Conservation (phyloP, 2,329 filamentous ascomycete species). For the Colletotrichum karsti region DNA sequence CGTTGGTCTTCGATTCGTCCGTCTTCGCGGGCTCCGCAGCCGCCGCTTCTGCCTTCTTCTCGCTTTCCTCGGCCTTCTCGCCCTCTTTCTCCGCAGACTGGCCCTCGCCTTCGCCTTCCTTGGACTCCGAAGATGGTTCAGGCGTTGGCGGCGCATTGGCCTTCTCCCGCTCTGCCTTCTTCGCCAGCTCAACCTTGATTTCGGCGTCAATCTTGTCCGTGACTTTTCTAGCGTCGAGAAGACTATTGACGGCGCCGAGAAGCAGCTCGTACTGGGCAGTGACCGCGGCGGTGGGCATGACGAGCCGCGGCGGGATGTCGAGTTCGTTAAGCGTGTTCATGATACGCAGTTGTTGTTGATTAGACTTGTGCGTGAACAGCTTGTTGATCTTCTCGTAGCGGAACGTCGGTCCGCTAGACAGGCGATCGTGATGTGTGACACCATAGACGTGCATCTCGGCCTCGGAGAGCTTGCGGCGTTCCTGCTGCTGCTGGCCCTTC, state of each 20-base stretch:
- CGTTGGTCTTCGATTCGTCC: conserved; percentile 19
- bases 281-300: conserved; percentile 78
- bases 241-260: conserved; percentile 70
- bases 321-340: conserved; percentile 76
- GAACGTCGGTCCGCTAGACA: conserved; percentile 88
- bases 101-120: conserved; percentile 1
- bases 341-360: conserved; percentile 80
- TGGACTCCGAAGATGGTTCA: conserved; percentile 5
- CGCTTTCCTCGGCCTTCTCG: background rate
- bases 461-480: conserved; percentile 76
- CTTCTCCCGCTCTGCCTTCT: conserved; percentile 63
- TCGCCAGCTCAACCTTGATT: conserved; percentile 66
- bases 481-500: conserved; percentile 58
- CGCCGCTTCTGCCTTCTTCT: conserved; percentile 7
- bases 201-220: conserved; percentile 81
- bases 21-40: conserved; percentile 13
- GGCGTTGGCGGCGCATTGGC: conserved; percentile 25
- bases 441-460: conserved; percentile 84
- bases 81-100: conserved; percentile 3
- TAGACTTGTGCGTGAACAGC: conserved; percentile 79
- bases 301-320: conserved; percentile 73
- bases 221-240: conserved; percentile 79
- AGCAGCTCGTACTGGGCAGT: conserved; percentile 77
- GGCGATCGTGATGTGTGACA: conserved; percentile 84
- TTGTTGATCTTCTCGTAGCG: conserved; percentile 85